A percentile compares a stretch with the other conserved stretches of the same genome.
Conservation (phyloP, 148 eudicot genomes). For the Heliamphora exappendiculata region DNA sequence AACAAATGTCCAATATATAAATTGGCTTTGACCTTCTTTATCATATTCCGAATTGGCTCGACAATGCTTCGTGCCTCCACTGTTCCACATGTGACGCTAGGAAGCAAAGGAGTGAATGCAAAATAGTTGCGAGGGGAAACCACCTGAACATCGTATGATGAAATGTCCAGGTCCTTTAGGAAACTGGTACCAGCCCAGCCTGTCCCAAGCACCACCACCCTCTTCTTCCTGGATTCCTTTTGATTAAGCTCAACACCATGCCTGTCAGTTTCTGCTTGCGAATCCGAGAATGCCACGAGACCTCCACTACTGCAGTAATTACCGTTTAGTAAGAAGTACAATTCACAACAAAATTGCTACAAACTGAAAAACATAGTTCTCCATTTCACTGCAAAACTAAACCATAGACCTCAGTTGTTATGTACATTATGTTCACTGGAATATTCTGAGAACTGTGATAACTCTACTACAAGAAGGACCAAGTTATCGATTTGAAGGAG, state of each 20-base stretch:
- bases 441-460: not conserved
- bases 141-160: conserved; percentile 72
- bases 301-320: conserved; percentile 54
- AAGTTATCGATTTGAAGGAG: not conserved
- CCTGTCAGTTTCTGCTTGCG: conserved; percentile 25
- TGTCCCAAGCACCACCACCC: conserved; percentile 72
- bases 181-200: conserved; percentile 91
- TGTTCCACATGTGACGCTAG: conserved; percentile 87
- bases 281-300: conserved; percentile 57
- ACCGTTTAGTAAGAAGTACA: conserved; percentile 3
- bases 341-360: not conserved
- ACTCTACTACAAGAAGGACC: not conserved
- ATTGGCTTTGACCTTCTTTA: conserved; percentile 48
- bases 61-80: conserved; percentile 84
- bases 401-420: not conserved
- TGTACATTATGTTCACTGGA: not conserved
- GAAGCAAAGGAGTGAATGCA: conserved; percentile 85
- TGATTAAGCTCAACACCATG: conserved; percentile 16
- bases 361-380: not conserved
- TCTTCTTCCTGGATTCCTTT: conserved; percentile 46
- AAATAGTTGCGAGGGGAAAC: conserved; percentile 89
- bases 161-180: conserved; percentile 57
- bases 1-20: not conserved
- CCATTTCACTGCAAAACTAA: no score
- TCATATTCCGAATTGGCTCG: conserved; percentile 76